Evolutionary conservation across 2,329 filamentous ascomycete species (phyloP).

Genomic region (Penicillium brevicompactum): DNA sequence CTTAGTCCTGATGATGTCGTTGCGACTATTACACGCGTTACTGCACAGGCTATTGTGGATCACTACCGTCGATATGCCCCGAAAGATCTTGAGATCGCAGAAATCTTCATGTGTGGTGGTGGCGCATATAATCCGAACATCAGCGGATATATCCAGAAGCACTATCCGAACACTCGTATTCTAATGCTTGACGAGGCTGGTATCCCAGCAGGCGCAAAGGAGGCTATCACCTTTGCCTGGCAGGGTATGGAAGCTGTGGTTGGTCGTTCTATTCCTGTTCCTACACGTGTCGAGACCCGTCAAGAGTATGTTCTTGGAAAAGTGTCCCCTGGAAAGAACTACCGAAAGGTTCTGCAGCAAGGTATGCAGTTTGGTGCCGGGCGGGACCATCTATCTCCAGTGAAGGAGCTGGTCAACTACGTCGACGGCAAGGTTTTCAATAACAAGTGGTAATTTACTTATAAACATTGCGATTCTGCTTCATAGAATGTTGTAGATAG

Average conservation of each 20-base stretch:
- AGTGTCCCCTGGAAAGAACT: conserved; percentile 57
- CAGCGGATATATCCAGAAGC: conserved; percentile 52
- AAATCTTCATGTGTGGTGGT: conserved; percentile 64
- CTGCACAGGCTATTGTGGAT: conserved; percentile 58
- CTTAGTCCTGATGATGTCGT: conserved; percentile 56
- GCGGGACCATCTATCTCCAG: conserved; percentile 47
- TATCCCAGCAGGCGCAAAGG: conserved; percentile 60
- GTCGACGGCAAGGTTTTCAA: conserved; percentile 52
- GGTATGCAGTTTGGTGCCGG: conserved; percentile 55
- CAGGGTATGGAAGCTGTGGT: conserved; percentile 63
- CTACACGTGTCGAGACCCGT: conserved; percentile 55
- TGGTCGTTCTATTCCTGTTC: conserved; percentile 58
- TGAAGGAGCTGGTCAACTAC: conserved; percentile 55
- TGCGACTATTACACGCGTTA: conserved; percentile 62
- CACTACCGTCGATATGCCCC: conserved; percentile 47
- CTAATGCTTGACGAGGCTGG: conserved; percentile 61
- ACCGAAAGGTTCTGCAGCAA: conserved; percentile 55
- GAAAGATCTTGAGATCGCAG: conserved; percentile 49
- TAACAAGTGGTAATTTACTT: conserved; percentile 45
- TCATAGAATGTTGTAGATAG: too few relatives aligned
- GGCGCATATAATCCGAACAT: conserved; percentile 63
- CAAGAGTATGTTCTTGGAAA: conserved; percentile 58
- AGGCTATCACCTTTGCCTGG: conserved; percentile 63
- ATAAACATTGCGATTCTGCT: too few relatives aligned
- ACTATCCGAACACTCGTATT: conserved; percentile 53